phyloP scores from a whole-genome alignment of 2,329 filamentous ascomycete species.

The Xylariaceae sp. region DNA sequence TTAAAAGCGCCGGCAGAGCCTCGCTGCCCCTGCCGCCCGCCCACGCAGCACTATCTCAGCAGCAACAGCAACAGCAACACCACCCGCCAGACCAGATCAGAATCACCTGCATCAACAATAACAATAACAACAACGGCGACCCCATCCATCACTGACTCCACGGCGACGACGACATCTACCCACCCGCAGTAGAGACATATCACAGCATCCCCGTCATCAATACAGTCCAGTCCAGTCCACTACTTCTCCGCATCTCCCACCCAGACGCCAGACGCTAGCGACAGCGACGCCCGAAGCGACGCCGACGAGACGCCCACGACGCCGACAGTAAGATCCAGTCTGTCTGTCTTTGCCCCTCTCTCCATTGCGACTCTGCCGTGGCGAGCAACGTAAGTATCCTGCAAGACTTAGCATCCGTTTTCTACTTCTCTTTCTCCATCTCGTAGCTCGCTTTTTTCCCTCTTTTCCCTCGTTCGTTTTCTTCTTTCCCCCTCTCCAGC shows the following conservation, averaged over 20 bases:
- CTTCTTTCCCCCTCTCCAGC: not conserved
- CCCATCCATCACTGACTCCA: not conserved
- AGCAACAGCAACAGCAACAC: not conserved
- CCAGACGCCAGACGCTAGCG: slow-evolving; percentile 2
- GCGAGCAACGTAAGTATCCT: slow-evolving; percentile 17
- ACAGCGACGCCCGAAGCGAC: not conserved
- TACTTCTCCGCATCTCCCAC: slow-evolving; percentile 4
- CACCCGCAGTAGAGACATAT: not conserved
- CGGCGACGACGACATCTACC: not conserved
- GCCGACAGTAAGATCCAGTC: not conserved
- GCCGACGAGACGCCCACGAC: slow-evolving; percentile 5
- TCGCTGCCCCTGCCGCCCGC: slow-evolving; percentile 13
- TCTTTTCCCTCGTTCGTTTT: not conserved
- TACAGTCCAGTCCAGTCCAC: not conserved
- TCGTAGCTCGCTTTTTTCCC: not conserved
- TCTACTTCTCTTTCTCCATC: not conserved
- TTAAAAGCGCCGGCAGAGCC: slow-evolving; percentile 16
- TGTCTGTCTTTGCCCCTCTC: slow-evolving; percentile 1
- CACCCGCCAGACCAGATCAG: slow-evolving; percentile 4
- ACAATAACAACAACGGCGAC: not conserved
- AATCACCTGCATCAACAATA: slow-evolving; percentile 10
- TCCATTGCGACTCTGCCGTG: slow-evolving; percentile 15
- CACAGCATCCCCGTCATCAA: not conserved
- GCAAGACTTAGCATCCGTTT: slow-evolving; percentile 16
- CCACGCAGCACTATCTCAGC: slow-evolving; percentile 5